Conservation (phyloP, 2,329 filamentous ascomycete species). For the Aureobasidium vineae region DNA sequence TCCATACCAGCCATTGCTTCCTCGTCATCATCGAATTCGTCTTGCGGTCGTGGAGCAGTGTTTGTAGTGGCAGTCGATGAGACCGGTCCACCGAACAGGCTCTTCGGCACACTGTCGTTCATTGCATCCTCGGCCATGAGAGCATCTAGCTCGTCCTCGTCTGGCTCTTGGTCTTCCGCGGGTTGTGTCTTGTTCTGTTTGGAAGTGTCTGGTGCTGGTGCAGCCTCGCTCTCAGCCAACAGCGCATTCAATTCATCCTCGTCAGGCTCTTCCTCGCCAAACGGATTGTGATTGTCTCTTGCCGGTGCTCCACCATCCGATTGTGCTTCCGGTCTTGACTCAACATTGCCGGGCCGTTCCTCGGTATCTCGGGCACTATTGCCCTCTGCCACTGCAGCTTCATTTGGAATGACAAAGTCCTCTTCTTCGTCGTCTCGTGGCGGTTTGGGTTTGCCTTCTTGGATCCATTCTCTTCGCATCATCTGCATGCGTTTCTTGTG, state of each 20-base stretch:
- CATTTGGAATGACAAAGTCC: conserved; percentile 26
- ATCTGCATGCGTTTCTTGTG: conserved; percentile 76
- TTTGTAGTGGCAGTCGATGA: conserved; percentile 2
- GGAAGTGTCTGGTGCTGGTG: conserved; percentile 11
- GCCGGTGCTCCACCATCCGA: not conserved
- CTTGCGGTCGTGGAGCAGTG: conserved; percentile 28
- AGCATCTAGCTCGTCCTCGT: conserved; percentile 56
- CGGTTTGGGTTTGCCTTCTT: conserved; percentile 63
- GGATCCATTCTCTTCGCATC: conserved; percentile 78
- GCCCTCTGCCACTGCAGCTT: conserved; percentile 22
- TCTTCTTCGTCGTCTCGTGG: conserved; percentile 30
- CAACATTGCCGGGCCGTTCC: not conserved
- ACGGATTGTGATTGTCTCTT: not conserved
- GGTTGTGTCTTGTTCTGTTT: not conserved
- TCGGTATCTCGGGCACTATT: not conserved
- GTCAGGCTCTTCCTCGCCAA: conserved; percentile 47
- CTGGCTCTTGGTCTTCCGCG: conserved; percentile 37
- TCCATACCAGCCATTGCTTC: conserved; percentile 59
- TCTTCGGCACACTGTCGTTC: conserved; percentile 27
- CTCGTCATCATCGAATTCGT: conserved; percentile 61
- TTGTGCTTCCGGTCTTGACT: not conserved
- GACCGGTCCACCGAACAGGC: conserved; percentile 24
- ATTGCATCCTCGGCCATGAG: conserved; percentile 48
- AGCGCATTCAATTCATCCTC: conserved; percentile 55
- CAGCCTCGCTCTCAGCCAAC: conserved; percentile 45